Evolutionary conservation across 495 filamentous ascomycete species (phyloP).

Genomic region (Terfezia boudieri): DNA sequence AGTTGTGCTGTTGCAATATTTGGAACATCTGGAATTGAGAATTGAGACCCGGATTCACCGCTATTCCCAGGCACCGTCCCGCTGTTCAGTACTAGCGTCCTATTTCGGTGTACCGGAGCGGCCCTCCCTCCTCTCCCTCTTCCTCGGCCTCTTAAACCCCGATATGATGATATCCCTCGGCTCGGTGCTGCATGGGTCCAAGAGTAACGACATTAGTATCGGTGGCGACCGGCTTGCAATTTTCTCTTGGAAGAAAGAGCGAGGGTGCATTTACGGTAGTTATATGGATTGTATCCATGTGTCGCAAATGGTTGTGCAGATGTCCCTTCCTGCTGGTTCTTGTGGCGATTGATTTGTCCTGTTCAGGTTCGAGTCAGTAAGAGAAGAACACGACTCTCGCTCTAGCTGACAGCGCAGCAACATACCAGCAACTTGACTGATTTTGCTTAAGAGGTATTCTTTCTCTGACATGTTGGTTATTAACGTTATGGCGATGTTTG

Average conservation of each 20-base stretch:
- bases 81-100: slow-evolving; percentile 51
- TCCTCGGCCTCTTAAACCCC: neutral
- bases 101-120: slow-evolving; percentile 36
- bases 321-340: slow-evolving; percentile 31
- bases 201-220: too few species aligned
- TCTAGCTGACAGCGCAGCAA: slow-evolving; percentile 6
- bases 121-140: neutral
- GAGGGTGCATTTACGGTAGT: slow-evolving; percentile 10
- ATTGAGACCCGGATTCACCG: too few species aligned
- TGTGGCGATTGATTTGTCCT: slow-evolving; percentile 74
- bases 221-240: too few species aligned
- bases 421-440: slow-evolving; percentile 53
- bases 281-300: slow-evolving; percentile 6
- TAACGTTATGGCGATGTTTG: neutral
- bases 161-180: neutral
- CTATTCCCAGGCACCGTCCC: neutral
- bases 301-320: slow-evolving; percentile 8
- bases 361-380: neutral
- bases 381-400: slow-evolving; percentile 8
- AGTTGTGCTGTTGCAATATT: too few species aligned
- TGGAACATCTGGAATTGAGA: too few species aligned
- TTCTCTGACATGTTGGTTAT: slow-evolving; percentile 23
- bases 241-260: neutral
- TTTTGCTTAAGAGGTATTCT: slow-evolving; percentile 50
- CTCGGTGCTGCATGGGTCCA: neutral